Conservation (phyloP, 1,139 yeast genomes). For the Candida tropicalis region DNA sequence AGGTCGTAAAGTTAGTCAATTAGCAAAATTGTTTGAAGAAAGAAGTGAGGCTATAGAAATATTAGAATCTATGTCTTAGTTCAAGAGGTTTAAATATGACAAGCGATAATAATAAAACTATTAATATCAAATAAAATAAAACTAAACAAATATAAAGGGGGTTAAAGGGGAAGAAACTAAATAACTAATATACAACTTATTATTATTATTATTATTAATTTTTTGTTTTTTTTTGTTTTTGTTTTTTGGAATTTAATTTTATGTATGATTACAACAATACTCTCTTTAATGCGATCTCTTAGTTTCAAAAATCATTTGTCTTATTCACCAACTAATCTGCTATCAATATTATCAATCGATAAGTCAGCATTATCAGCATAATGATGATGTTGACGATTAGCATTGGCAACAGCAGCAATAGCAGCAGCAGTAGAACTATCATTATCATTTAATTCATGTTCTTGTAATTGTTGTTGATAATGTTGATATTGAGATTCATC, state of each 20-base stretch:
- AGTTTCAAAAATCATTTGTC: neutral
- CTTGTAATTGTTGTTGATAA: slow-evolving; percentile 25
- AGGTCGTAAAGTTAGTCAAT: slow-evolving; percentile 56
- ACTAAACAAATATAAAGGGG: neutral
- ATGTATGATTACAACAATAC: no score
- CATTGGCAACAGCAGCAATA: slow-evolving; percentile 47
- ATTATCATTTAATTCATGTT: slow-evolving; percentile 23
- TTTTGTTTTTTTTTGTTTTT: neutral
- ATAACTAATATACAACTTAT: neutral
- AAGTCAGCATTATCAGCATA: slow-evolving; percentile 37
- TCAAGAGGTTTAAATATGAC: neutral
- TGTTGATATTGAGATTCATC: slow-evolving; percentile 38
- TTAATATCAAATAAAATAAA: slow-evolving; percentile 2
- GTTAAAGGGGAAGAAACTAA: neutral
- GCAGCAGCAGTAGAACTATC: slow-evolving; percentile 44
- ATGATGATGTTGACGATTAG: slow-evolving; percentile 28
- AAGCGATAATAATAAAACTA: neutral
- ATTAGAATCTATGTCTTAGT: slow-evolving; percentile 34
- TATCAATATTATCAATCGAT: slow-evolving; percentile 51
- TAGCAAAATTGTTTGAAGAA: slow-evolving; percentile 59
- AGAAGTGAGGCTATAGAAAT: slow-evolving; percentile 55
- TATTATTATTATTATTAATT: neutral
- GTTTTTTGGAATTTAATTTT: neutral
- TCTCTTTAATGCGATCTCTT: no score
- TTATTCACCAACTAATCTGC: slow-evolving; percentile 50